A percentile compares a stretch with the other conserved stretches of the same genome.
Conservation (phyloP, 192 early-diverging fungal genomes). For the Glomus cerebriforme region DNA sequence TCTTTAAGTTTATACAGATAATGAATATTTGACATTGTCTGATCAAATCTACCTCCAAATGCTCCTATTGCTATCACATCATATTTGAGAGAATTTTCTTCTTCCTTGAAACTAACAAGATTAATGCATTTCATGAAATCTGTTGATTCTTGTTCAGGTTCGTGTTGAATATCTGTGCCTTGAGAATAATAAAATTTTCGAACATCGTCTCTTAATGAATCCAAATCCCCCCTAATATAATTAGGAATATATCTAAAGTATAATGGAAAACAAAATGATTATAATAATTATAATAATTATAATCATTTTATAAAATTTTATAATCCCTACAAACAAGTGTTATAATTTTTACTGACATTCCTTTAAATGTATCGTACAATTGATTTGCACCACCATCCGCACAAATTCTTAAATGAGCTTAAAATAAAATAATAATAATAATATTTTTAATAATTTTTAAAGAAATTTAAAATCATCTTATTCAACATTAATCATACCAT, state of each 20-base stretch:
- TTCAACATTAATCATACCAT: neutral
- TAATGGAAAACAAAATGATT: neutral
- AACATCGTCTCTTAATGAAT: slow-evolving; percentile 69
- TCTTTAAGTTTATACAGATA: slow-evolving; percentile 63
- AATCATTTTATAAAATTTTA: slow-evolving; percentile 33
- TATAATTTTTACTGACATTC: slow-evolving; percentile 39
- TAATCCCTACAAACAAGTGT: too few relatives aligned
- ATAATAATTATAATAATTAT: too few relatives aligned
- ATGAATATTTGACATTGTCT: slow-evolving; percentile 79
- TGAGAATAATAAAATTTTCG: slow-evolving; percentile 64
- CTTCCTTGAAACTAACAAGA: neutral
- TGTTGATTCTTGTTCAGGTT: slow-evolving; percentile 62
- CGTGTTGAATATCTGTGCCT: slow-evolving; percentile 52
- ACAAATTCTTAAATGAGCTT: slow-evolving; percentile 52
- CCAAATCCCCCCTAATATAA: slow-evolving; percentile 83
- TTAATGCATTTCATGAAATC: slow-evolving; percentile 91
- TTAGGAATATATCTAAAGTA: slow-evolving; percentile 69
- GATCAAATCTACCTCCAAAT: slow-evolving; percentile 88
- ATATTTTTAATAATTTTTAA: neutral
- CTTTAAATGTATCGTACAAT: slow-evolving; percentile 68
- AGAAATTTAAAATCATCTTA: neutral
- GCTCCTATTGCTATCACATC: slow-evolving; percentile 81
- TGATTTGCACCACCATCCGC: slow-evolving; percentile 93
- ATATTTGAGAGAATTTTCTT: slow-evolving; percentile 37
- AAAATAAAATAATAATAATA: neutral